Conservation (phyloP, 139 green algal species). For the Haematococcus lacustris region DNA sequence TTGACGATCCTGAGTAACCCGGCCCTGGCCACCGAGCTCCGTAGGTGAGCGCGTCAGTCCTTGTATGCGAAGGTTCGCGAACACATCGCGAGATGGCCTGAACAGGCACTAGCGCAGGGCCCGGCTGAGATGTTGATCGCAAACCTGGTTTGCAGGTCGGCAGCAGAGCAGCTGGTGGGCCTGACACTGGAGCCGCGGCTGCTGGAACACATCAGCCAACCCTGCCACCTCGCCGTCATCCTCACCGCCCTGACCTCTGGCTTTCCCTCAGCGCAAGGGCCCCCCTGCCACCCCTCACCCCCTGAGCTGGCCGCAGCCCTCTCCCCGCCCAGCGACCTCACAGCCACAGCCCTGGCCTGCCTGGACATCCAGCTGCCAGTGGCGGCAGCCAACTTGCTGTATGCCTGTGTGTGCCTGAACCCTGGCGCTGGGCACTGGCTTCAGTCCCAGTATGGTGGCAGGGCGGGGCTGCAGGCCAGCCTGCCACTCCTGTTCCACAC, state of each 20-base stretch:
- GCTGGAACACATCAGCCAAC: constrained; percentile 10
- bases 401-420: constrained; percentile 15
- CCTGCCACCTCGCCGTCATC: constrained; percentile 1
- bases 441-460: neutral
- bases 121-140: neutral
- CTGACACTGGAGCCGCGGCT: constrained; percentile 29
- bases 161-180: constrained; percentile 40
- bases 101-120: too few species aligned
- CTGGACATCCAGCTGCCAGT: constrained; percentile 36
- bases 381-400: constrained; percentile 31
- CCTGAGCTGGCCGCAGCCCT: constrained; percentile 9
- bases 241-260: neutral
- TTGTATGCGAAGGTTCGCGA: too few species aligned
- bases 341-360: too few species aligned
- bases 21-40: constrained; percentile 33
- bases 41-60: neutral
- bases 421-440: constrained; percentile 20
- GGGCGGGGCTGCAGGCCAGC: neutral
- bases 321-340: too few species aligned
- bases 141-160: constrained; percentile 16
- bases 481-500: constrained; percentile 11
- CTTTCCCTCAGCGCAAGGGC: constrained; percentile 5
- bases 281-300: too few species aligned
- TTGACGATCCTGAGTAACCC: constrained; percentile 31
- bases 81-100: too few species aligned